phyloP scores from a whole-genome alignment of 257 asterid genomes.

The Eucommia ulmoides region DNA sequence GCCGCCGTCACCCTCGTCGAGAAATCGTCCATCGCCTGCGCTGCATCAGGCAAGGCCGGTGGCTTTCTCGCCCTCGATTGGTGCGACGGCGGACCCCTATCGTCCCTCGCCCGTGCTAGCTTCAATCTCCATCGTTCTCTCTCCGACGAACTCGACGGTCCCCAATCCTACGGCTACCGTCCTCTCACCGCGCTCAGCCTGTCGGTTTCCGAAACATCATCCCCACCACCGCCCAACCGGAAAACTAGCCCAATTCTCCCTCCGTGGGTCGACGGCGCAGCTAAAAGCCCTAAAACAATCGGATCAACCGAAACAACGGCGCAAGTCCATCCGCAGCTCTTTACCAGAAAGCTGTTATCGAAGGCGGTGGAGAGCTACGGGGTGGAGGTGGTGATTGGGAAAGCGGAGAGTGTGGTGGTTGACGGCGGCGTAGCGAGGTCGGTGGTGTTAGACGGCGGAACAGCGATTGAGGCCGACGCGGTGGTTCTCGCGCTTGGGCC shows the following conservation, averaged over 20 bases:
- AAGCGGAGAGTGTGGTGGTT: constrained; percentile 42
- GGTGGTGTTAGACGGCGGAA: constrained; percentile 56
- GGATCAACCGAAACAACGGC: constrained; percentile 76
- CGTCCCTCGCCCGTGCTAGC: constrained; percentile 79
- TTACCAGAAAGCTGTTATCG: constrained; percentile 38
- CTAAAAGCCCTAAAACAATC: constrained; percentile 45
- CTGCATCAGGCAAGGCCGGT: constrained; percentile 89
- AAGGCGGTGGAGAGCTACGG: constrained; percentile 67
- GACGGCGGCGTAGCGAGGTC: constrained; percentile 44
- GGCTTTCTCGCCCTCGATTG: constrained; percentile 88
- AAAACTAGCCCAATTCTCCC: constrained; percentile 31
- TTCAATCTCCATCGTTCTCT: constrained; percentile 80
- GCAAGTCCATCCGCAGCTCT: constrained; percentile 76
- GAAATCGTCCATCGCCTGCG: constrained; percentile 79
- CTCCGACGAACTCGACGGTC: constrained; percentile 70
- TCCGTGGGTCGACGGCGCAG: constrained; percentile 66
- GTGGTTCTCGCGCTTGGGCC: constrained; percentile 89
- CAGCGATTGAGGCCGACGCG: constrained; percentile 42
- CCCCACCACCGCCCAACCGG: constrained; percentile 6
- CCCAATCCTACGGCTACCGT: constrained; percentile 65
- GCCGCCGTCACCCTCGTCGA: constrained; percentile 73
- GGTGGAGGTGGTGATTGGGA: constrained; percentile 53
- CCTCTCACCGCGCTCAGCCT: constrained; percentile 62
- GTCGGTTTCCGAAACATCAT: constrained; percentile 36
- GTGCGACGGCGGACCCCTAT: constrained; percentile 67